Evolutionary conservation across 164 flowering plant genomes (phyloP).

Genomic region (Chloranthus sessilifolius): DNA sequence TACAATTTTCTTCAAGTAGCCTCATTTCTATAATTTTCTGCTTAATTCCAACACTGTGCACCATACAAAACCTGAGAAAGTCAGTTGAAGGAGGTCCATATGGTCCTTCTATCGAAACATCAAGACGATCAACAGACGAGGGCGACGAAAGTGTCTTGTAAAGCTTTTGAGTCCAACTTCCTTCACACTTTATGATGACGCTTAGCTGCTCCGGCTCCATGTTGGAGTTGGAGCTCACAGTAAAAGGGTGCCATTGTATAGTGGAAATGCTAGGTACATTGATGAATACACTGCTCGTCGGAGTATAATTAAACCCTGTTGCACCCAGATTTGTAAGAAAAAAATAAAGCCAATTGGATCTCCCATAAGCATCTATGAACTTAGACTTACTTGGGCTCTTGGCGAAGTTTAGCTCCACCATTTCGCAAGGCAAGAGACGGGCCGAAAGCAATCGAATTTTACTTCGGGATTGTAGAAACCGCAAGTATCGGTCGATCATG

Average conservation of each 20-base stretch:
- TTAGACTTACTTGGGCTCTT: conserved; percentile 43
- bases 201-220: conserved; percentile 60
- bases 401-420: conserved; percentile 76
- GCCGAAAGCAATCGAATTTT: conserved; percentile 52
- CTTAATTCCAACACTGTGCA: too few relatives aligned
- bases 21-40: too few relatives aligned
- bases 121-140: conserved; percentile 41
- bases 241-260: conserved; percentile 88
- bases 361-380: not conserved
- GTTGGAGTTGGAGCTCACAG: conserved; percentile 47
- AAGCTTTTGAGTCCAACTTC: conserved; percentile 66
- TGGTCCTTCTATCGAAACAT: conserved; percentile 78
- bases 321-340: too few relatives aligned
- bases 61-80: conserved; percentile 65
- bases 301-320: conserved; percentile 49
- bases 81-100: conserved; percentile 68
- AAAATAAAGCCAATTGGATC: not conserved
- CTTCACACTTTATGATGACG: conserved; percentile 45
- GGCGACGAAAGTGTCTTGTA: conserved; percentile 47
- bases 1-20: too few relatives aligned
- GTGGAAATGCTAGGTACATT: conserved; percentile 59
- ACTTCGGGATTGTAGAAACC: conserved; percentile 63
- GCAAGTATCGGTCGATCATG: conserved; percentile 67
- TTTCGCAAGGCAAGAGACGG: conserved; percentile 53
- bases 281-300: conserved; percentile 56